Base-by-base conservation (phyloP, 306 rosid species). In the Cyamopsis tetragonoloba region DNA sequence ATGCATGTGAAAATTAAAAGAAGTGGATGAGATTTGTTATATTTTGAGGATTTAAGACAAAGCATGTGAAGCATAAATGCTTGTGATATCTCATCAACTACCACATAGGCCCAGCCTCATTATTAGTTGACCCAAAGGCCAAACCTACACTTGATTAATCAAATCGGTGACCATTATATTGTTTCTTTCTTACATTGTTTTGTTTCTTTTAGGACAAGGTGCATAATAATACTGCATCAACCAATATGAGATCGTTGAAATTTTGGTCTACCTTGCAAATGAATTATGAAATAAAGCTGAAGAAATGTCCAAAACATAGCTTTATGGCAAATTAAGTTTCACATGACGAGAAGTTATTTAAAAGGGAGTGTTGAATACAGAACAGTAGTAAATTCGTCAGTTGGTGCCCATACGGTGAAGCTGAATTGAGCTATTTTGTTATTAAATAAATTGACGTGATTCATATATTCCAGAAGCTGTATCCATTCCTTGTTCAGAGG, bases 41-140 rank as follows among this genome's bases (percentile, higher is more conserved):
- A 67, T 15, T 28, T 66, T 27, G 66, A 51, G 19, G 66, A 12
- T 3, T 53, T 66, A 79, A 51, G 83, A 61, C 83, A 79, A 27
- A 51, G 62, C 83, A 79, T 54, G 83, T 73, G 83, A 61, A 67
- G 56, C 23, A 34, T 79, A 68, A 72, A 72, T 66, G 79, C 61
- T 50, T 72, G 32, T 34, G 56, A 59, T 67, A 73, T 67, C 48
- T 35, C 49, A 24, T 61, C 79, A 79, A 73, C 82, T 10, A 72
- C 82, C 72, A 27, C 63, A 13, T 68, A 51, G 75, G 22, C 67
- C 68, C 76, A 53, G 20, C 83, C 83, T 67, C 67, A 73, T 78
- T 59, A 72, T 51, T 49, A 24, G 44, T 72, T 66, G 60, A 49
- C 78, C 56, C 0, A 7, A 34, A 54, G 46, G 7, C 44, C 62